Base-by-base conservation (phyloP, 306 rosid genomes). In the Castanea crenata region DNA sequence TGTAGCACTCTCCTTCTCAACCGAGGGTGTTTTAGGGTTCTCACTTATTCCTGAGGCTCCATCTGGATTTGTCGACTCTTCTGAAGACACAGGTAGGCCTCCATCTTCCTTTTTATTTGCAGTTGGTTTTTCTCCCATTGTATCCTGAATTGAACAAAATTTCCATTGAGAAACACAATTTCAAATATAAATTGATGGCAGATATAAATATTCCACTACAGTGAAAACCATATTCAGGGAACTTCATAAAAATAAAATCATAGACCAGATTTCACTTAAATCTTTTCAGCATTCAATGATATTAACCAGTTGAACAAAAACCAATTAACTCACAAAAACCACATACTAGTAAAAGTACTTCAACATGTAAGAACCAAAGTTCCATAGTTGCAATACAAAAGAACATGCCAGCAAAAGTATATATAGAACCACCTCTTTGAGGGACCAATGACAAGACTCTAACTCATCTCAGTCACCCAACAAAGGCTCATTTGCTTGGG, bases 11-110 rank as follows among this genome's bases (percentile, higher is more conserved):
- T 91, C 92, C 65, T 82, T 76, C 55, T 93, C 92, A 6, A 76
- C 78, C 5, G 86, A 88, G 57, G 89, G 79, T 21, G 90, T 84
- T 78, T 81, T 78, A 1, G 86, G 86, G 78, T 87, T 86, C 77
- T 92, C 92, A 18, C 76, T 74, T 15, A 76, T 69, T 63, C 73
- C 87, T 3, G 85, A 89, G 23, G 88, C 81, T 78, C 84, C 83
- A 67, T 88, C 55, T n/a, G 75, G 79, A 70, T 88, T 83, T 69
- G 79, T 89, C 19, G 32, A 20, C 64, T 81, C 82, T 74, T 89
- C 90, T 75, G 74, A 69, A 79, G 79, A 80, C 59, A 83, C 86
- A 31, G 82, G 77, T 35, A 81, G 79, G 68, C 68, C 82, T 62
- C 57, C 82, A 57, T 83, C 89, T 41, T 77, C 89, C 75, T 76